Evolutionary conservation across 768 basidiomycete genomes (phyloP).

Genomic region (Podaxis pistillaris): DNA sequence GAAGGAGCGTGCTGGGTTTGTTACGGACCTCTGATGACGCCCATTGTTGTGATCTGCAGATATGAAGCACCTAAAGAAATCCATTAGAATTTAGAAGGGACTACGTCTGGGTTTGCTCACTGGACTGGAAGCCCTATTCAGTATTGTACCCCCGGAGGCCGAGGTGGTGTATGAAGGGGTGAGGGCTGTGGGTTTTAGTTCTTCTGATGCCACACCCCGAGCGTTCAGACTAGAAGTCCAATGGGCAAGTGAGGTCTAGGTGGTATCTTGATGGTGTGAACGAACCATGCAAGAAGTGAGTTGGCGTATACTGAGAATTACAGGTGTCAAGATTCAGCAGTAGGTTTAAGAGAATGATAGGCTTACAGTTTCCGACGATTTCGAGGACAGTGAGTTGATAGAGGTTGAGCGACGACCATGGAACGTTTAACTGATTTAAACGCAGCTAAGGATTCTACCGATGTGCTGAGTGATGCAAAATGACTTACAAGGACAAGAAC

Average conservation of each 20-base stretch:
- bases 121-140: not conserved
- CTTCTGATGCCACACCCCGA: slow-evolving; percentile 4
- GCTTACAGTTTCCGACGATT: slow-evolving; percentile 7
- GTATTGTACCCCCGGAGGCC: not conserved
- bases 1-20: not conserved
- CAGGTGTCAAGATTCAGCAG: too few species aligned
- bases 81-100: too few species aligned
- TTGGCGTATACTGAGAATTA: slow-evolving; percentile 7
- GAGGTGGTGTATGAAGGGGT: not conserved
- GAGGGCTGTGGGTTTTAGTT: not conserved
- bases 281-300: slow-evolving; percentile 7
- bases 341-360: not conserved
- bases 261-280: not conserved
- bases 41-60: not conserved
- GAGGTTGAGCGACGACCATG: slow-evolving; percentile 3
- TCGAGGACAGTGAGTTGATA: slow-evolving; percentile 10
- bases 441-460: not conserved
- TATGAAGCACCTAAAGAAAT: not conserved
- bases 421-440: not conserved
- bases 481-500: slow-evolving; percentile 6
- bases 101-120: not conserved
- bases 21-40: not conserved
- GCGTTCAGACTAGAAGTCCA: slow-evolving; percentile 7
- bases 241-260: not conserved
- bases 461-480: not conserved